Evolutionary conservation across 2,329 filamentous ascomycete genomes (phyloP), one percentile per base, ranked within the genome.

Genomic region (Arthrobotrys iridis): DNA sequence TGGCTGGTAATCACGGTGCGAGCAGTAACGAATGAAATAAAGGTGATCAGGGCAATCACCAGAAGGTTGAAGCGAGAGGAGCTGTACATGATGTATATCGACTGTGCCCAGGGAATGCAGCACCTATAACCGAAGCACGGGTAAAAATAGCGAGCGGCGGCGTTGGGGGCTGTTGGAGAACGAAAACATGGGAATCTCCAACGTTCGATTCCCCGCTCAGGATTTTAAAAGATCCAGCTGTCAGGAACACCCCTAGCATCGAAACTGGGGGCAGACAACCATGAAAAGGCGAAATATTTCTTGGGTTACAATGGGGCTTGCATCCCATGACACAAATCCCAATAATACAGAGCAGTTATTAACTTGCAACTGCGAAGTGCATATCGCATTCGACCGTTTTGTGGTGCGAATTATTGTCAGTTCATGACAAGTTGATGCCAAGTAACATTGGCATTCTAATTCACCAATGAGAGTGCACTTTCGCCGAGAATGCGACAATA

Each of bases 251-350:
- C n/a, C n/a, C n/a, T n/a, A n/a, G n/a, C n/a, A n/a, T 30, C 46
- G 46, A 28, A 35, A 18, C 1, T 26, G n/a, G 26, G 46, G 13
- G 30, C 45, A 30, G 8, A n/a, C 13, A 2, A 30, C 15, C 7
- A 13, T 50, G n/a, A n/a, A n/a, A 20, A 30, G n/a, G 46, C 46
- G 18, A 15, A 24, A 43, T 11, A 30, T 13, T 41, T 33, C 59
- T 65, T 65, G 60, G 60, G 60, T 65, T 65, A 24, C 60, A 65
- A 45, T n/a, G 18, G 13, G 60, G 60, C 60, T 65, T 65, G 60
- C 13, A 64, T 28, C 59, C 2, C 59, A 63, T 63, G 59, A 52
- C 35, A 33, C 18, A 37, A 37, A 18, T 4, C 7, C 18, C 10
- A 35, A 55, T 55, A 55, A 55, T 22, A 37, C 13, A 22, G 37